Conservation (phyloP, 208 protist species). For the Wallacemonas collosoma region DNA sequence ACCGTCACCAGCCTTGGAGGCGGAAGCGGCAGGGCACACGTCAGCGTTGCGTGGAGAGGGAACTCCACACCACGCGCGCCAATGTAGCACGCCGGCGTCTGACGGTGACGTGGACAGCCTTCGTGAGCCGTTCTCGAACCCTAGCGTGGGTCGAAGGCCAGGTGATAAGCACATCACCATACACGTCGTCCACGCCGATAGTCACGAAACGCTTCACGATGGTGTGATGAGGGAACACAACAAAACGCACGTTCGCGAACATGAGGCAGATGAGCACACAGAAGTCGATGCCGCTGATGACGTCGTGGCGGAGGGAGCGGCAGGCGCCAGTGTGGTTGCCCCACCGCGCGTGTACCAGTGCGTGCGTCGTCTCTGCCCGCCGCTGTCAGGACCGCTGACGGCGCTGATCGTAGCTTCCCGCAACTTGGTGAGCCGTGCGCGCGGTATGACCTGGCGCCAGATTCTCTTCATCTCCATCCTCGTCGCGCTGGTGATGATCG, state of each 20-base stretch:
- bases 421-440: slow-evolving; percentile 28
- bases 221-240: not conserved
- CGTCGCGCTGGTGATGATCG: slow-evolving; percentile 62
- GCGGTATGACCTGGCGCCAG: slow-evolving; percentile 33
- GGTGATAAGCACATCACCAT: not conserved
- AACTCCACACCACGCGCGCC: not conserved
- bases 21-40: not conserved
- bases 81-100: not conserved
- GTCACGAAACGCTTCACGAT: not conserved
- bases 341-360: not conserved
- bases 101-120: not conserved
- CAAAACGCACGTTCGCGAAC: not conserved
- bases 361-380: not conserved
- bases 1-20: not conserved
- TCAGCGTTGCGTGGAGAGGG: not conserved
- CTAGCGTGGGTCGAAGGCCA: not conserved
- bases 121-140: not conserved
- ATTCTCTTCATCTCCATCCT: slow-evolving; percentile 50
- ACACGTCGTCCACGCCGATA: slow-evolving; percentile 1
- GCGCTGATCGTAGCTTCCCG: not conserved
- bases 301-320: too few relatives aligned
- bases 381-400: not conserved
- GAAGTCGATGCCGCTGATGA: too few relatives aligned
- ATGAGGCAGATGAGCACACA: not conserved
- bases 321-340: too few relatives aligned